Base-by-base conservation (phyloP, 176 grass and related monocot genomes). In the Tuctoria greenei region DNA sequence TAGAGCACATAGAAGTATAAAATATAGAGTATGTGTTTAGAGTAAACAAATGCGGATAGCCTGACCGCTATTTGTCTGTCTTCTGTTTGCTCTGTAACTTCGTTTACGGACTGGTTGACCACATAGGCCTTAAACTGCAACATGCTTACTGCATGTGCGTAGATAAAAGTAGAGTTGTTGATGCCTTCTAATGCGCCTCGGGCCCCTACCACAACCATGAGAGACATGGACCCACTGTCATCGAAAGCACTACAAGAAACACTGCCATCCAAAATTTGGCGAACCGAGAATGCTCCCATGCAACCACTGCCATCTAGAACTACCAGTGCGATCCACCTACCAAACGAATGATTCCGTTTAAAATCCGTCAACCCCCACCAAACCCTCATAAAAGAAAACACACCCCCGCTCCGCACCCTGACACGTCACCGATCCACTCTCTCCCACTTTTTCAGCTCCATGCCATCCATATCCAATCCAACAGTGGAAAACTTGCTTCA, bases 351-450 rank as follows among this genome's bases (percentile, higher is more conserved):
- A 0, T 51, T 50, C 27, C 21, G 73, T 71, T 47, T 16, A 20
- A 13, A 35, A 41, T 3, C 58, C 8, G 49, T 76, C 59, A 12
- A 73, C 61, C 69, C 69, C 59, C 78, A 64, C 59, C 76, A 60
- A 28, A 46, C 35, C 68, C 67, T 82, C 83, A 76, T 80, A 84
- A 71, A 82, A 90, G 83, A 93, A 93, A 93, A 83, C 86, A 92
- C 90, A 87, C 21, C 51, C 27, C 77, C 66, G 62, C 16, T 49
- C 15, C 23, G 31, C 10, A 25, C 45, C 24, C 27, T 0, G 47
- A 84, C 89, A 92, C 49, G 84, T 96, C 89, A 88, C 35, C 75
- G 89, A 96, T 96, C 93, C 93, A 66, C 52, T 12, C 59, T 18
- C 23, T 21, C 16, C 1, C 4, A 0, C 3, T 0, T n/a, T 49